These are phyloP conservation scores for Boehmeria nivea DNA, from an alignment of 306 rosid genomes.

Conservation along the genomic window DNA sequence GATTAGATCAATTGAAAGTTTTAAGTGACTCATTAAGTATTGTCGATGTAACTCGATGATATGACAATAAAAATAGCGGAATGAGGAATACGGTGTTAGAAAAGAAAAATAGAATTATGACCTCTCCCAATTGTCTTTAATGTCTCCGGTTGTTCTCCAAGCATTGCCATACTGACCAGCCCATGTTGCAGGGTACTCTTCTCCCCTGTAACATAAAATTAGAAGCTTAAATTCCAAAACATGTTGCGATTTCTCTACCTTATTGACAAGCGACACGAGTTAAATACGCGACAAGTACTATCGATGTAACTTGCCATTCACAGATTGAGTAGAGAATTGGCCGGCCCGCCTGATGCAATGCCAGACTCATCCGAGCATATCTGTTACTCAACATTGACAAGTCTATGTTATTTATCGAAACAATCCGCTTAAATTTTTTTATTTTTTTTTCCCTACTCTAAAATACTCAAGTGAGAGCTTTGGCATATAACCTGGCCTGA, in stretches of 20 bases:
- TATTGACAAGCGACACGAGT: no score
- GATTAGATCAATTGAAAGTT: not conserved
- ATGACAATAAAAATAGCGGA: no score
- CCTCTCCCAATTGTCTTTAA: conserved; percentile 21
- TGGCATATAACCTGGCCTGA: not conserved
- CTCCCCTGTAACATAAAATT: conserved; percentile 9
- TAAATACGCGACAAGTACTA: no score
- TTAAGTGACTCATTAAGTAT: no score
- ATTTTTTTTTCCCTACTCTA: no score
- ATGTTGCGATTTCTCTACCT: no score
- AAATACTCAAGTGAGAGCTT: no score
- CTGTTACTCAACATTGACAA: not conserved
- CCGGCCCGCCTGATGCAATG: conserved; percentile 18
- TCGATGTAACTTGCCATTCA: conserved; percentile 12
- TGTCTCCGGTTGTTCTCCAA: conserved; percentile 27
- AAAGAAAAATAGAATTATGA: not conserved
- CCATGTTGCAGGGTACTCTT: conserved; percentile 19
- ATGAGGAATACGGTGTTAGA: no score
- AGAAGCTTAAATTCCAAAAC: no score
- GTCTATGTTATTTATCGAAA: no score
- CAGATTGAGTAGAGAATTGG: conserved; percentile 23
- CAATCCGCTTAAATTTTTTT: no score
- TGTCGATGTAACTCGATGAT: no score
- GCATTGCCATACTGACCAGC: conserved; percentile 19
- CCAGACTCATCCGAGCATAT: conserved; percentile 19